Evolutionary conservation across 768 basidiomycete species (phyloP), one percentile per base, ranked within the genome.

Genomic region (Naganishia randhawae): DNA sequence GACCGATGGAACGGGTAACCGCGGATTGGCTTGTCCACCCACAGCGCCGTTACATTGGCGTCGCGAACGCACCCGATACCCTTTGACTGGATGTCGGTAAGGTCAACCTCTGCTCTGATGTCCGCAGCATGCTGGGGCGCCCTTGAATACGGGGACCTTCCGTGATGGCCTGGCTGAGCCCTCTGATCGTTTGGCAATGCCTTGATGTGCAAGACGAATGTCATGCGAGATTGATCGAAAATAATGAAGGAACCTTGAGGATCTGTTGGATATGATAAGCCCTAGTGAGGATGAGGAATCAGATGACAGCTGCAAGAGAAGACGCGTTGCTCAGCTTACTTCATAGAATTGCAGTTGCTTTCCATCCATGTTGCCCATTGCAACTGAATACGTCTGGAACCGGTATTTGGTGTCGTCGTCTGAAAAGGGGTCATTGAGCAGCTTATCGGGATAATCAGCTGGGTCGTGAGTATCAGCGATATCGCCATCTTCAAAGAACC

Each of bases 11-110:
- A n/a, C n/a, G n/a, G n/a, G n/a, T n/a, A n/a, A n/a, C n/a, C n/a
- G n/a, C n/a, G n/a, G n/a, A n/a, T n/a, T n/a, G n/a, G n/a, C n/a
- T n/a, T n/a, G 29, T 19, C 14, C 14, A 33, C 32, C 16, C 57
- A 9, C 31, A 33, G 16, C 29, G 29, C n/a, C 33, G 50, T 50
- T 9, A 17, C 32, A 13, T n/a, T 10, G 8, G 27, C 50, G 27
- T 63, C 67, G 5, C 48, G 7, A 25, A 69, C 64, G 42, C 53
- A 69, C 10, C 68, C 63, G 62, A 69, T 69, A 2, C 68, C 68
- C 25, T 63, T 35, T 6, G 50, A 42, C 42, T 41, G 33, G 50
- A 69, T 54, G n/a, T 69, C 68, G 11, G 52, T 52, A 13, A 69
- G 37, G 9, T 50, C 63, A 37, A 69, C 45, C 19, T 48, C 52